Conservation (phyloP, 140 eudicot genomes). For the Anethum foeniculum region DNA sequence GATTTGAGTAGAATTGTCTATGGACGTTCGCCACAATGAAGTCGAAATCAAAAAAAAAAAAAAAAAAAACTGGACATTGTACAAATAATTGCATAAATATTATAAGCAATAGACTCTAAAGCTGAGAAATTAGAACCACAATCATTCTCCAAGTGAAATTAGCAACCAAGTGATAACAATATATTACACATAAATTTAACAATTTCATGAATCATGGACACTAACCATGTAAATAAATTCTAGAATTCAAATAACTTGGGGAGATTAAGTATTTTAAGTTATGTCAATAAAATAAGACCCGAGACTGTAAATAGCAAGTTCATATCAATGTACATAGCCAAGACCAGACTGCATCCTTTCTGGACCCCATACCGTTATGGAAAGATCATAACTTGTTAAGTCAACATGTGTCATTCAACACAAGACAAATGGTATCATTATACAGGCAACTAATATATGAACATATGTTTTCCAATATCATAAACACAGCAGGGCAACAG, state of each 20-base stretch:
- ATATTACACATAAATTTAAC: not conserved
- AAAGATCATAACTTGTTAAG: constrained; percentile 81
- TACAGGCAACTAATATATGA: not conserved
- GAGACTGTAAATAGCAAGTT: not conserved
- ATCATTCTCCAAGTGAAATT: not conserved
- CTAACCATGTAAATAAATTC: not conserved
- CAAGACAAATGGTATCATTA: not conserved
- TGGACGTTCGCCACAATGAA: not conserved
- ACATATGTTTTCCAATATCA: not conserved
- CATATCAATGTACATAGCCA: constrained; percentile 58
- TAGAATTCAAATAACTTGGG: not conserved
- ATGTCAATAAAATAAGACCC: not conserved
- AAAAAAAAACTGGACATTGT: not conserved
- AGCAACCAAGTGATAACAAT: not conserved
- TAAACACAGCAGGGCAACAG: not conserved
- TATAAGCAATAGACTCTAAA: not conserved
- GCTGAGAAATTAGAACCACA: not conserved
- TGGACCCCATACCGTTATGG: constrained; percentile 72
- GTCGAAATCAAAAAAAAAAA: not conserved
- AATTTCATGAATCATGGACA: not conserved
- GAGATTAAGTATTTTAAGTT: not conserved
- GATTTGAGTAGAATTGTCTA: not conserved
- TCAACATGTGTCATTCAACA: not conserved
- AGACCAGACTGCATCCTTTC: constrained; percentile 56
- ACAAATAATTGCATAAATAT: not conserved